Base-by-base conservation (phyloP, 2,329 filamentous ascomycete genomes). In the Colletotrichum higginsianum region DNA sequence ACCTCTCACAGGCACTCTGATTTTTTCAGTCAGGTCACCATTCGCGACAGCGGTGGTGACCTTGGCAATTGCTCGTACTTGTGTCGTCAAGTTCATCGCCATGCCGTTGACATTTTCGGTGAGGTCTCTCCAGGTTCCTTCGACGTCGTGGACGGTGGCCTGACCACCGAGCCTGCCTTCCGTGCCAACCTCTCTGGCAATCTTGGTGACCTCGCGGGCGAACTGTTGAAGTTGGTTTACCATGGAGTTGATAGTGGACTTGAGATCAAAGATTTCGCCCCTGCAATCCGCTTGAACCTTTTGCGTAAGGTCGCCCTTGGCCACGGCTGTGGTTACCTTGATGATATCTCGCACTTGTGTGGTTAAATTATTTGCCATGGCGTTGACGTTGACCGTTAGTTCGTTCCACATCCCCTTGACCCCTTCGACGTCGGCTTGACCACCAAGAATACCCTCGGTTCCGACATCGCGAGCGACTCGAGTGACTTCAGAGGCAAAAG, bases 241-340 rank as follows among this genome's bases (percentile, higher is more conserved):
- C 96, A 99, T 99, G 80, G 94, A 96, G 84, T 99, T 99, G 86
- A 98, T 99, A 57, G 96, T 98, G 72, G 95, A 95, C 84, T 99
- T 99, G 79, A 99, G 92, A 85, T 94, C 94, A 80, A 91, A 93
- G 78, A 95, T 98, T 87, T 96, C 96, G 82, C 93, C 97, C 85
- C 92, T 93, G 83, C 93, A 96, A 79, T 94, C 94, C 73, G 95
- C 95, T 82, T 97, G 94, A 49, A 99, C 96, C 82, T 98, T 98
- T 82, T 98, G 96, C 61, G 95, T 98, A 77, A 99, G 87, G 81
- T 99, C 96, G 83, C 96, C 96, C 83, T 91, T 91, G 77, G 91
- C 91, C 75, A 93, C 91, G 72, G 91, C 91, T 42, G 91, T 93
- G 42, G 91, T 93, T 74, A 93, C 91, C 82, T 91, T 92, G 77